Base-by-base conservation (phyloP, 352 stramenopile species). In the Thraustochytrium striatum region DNA sequence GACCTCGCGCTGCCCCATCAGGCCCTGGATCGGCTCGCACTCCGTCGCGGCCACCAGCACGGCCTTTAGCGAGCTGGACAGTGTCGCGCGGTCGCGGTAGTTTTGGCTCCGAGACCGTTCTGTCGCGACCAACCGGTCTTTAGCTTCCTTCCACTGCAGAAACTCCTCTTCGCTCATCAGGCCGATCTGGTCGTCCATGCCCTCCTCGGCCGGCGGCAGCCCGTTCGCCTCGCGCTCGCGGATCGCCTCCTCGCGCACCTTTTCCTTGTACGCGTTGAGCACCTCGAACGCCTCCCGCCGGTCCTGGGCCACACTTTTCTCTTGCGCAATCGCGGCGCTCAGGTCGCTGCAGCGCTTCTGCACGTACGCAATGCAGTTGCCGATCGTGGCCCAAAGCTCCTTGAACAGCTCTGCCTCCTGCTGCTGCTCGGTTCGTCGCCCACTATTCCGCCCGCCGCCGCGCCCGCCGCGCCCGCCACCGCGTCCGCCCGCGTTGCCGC, bases 271-370 rank as follows among this genome's bases (percentile, higher is more conserved):
- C 16, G 19, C 35, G 50, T 75, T 75, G 0, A 75, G 13, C 3
- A 1, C 5, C 7, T 62, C 32, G 39, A 70, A 61, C 11, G 13
- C 30, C 11, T 11, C 52, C 19, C 65, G 65, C 39, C 39, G 43
- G 11, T 75, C 65, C 19, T 75, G 0, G 11, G 61, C 11, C 39
- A 75, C 11, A 0, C 5, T 13, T n/a, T 30, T n/a, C 19, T 75
- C 65, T 21, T 75, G 43, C 11, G 58, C 41, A 30, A 75, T 75
- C 13, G 65, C 41, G 3, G 65, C 65, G 3, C 41, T 30, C 8
- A 75, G 65, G 50, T 75, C 65, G 25, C 39, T 43, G 50, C 65
- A 75, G 16, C 65, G 43, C 32, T 38, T 39, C 16, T 75, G 65
- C 16, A 75, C 65, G 9, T 75, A 32, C 52, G 44, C 32, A 19